Percentiles rank a stretch among this genome's conserved stretches.
These are phyloP conservation scores for Aspergillus terreus DNA, from an alignment of 2,329 filamentous ascomycete genomes.

Conservation along the genomic window DNA sequence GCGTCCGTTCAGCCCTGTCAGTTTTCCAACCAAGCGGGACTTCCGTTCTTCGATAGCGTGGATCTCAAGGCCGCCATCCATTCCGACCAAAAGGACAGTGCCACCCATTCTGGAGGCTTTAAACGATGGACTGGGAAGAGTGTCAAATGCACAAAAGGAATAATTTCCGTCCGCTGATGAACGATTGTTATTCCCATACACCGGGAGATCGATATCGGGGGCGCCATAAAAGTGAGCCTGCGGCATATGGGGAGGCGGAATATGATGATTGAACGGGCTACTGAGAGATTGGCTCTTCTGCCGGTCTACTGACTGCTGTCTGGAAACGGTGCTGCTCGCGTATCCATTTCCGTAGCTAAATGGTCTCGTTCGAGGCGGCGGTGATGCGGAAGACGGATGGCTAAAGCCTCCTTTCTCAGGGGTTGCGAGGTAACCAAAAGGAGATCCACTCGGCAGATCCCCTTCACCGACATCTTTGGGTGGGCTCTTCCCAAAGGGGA, in stretches of 20 bases:
- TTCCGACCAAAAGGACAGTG: slow-evolving; percentile 75
- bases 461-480: slow-evolving; percentile 36
- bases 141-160: slow-evolving; percentile 80
- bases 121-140: slow-evolving; percentile 49
- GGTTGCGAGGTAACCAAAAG: slow-evolving; percentile 37
- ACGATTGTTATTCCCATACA: slow-evolving; percentile 23
- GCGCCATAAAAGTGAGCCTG: slow-evolving; percentile 75
- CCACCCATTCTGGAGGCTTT: slow-evolving; percentile 35
- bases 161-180: slow-evolving; percentile 51
- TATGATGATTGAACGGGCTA: slow-evolving; percentile 31
- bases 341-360: slow-evolving; percentile 41
- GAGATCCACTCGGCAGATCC: slow-evolving; percentile 34
- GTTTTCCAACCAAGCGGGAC: slow-evolving; percentile 63
- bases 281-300: slow-evolving; percentile 38
- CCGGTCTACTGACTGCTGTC: slow-evolving; percentile 35
- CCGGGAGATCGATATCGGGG: slow-evolving; percentile 65
- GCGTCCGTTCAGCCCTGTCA: slow-evolving; percentile 74
- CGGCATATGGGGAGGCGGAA: slow-evolving; percentile 67
- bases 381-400: slow-evolving; percentile 42
- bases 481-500: slow-evolving; percentile 45
- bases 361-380: slow-evolving; percentile 39
- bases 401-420: slow-evolving; percentile 38
- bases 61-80: slow-evolving; percentile 74
- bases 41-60: slow-evolving; percentile 70
- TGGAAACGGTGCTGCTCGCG: slow-evolving; percentile 32